Conservation (phyloP, 768 basidiomycete genomes). For the Myochromella boudieri region DNA sequence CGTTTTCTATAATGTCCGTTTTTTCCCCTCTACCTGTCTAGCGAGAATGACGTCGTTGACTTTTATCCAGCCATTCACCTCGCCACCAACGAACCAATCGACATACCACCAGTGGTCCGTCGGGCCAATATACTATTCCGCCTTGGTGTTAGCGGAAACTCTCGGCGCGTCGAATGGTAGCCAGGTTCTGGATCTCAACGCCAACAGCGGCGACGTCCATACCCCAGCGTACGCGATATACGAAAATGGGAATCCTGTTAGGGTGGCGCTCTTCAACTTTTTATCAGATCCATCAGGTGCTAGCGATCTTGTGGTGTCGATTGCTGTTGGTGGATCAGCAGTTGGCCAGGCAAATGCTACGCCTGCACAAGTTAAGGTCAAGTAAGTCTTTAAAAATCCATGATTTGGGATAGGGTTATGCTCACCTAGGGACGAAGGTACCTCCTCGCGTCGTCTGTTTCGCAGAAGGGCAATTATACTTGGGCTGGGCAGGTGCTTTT, state of each 20-base stretch:
- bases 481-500: slow-evolving; percentile 60
- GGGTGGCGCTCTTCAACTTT: slow-evolving; percentile 74
- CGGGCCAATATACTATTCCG: slow-evolving; percentile 69
- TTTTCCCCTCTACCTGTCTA: slow-evolving; percentile 36
- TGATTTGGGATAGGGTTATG: slow-evolving; percentile 46
- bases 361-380: slow-evolving; percentile 28
- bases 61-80: slow-evolving; percentile 52
- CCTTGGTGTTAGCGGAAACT: slow-evolving; percentile 67
- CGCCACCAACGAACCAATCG: slow-evolving; percentile 45
- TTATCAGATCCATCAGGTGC: slow-evolving; percentile 59
- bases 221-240: slow-evolving; percentile 76
- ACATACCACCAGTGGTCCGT: slow-evolving; percentile 68
- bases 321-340: slow-evolving; percentile 44
- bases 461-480: slow-evolving; percentile 61
- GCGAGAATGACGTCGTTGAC: slow-evolving; percentile 18
- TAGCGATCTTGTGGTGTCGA: slow-evolving; percentile 50
- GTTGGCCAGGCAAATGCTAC: slow-evolving; percentile 34
- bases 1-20: slow-evolving; percentile 65
- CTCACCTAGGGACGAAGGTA: slow-evolving; percentile 54
- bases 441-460: slow-evolving; percentile 54
- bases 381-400: too few species aligned
- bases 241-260: slow-evolving; percentile 59
- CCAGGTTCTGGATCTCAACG: slow-evolving; percentile 63
- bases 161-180: slow-evolving; percentile 61
- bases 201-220: slow-evolving; percentile 48